These are phyloP conservation scores for Triangularia verruculosa DNA, from an alignment of 2,329 filamentous ascomycete species.

Conservation along the genomic window DNA sequence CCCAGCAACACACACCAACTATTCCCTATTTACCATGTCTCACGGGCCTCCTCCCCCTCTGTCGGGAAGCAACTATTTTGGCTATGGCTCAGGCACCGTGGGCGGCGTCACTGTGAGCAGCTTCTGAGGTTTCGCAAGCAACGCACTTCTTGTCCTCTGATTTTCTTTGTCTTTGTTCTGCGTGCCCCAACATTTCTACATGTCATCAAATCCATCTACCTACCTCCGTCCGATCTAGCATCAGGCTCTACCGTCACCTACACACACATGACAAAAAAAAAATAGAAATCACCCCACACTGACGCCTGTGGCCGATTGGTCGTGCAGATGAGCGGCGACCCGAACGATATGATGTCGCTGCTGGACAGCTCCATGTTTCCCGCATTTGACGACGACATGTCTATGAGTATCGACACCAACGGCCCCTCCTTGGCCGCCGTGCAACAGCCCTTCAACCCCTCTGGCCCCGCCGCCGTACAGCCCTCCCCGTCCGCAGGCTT, in stretches of 20 bases:
- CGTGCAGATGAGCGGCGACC: slow-evolving; percentile 30
- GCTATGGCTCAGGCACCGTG: slow-evolving; percentile 17
- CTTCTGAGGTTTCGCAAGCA: slow-evolving; percentile 1
- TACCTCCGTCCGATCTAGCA: neutral
- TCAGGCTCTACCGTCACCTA: neutral
- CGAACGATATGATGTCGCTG: slow-evolving; percentile 42
- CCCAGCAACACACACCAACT: neutral
- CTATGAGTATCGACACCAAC: slow-evolving; percentile 38
- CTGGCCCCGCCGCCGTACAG: slow-evolving; percentile 23
- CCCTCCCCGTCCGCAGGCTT: slow-evolving; percentile 5
- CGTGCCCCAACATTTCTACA: no score
- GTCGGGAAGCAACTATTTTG: slow-evolving; percentile 15
- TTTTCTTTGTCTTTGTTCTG: slow-evolving; percentile 15
- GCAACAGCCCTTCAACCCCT: slow-evolving; percentile 27
- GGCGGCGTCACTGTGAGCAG: slow-evolving; percentile 9
- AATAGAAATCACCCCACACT: slow-evolving; percentile 14
- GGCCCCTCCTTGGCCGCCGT: slow-evolving; percentile 32
- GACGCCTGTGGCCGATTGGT: slow-evolving; percentile 18
- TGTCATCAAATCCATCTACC: no score
- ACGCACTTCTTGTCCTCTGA: slow-evolving; percentile 10
- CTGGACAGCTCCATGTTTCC: slow-evolving; percentile 43
- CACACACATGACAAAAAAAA: neutral
- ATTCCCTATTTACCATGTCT: slow-evolving; percentile 22
- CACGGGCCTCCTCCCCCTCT: slow-evolving; percentile 18
- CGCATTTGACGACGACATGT: slow-evolving; percentile 35